phyloP scores from a whole-genome alignment of 768 basidiomycete species.

The Lenzites betulinus region DNA sequence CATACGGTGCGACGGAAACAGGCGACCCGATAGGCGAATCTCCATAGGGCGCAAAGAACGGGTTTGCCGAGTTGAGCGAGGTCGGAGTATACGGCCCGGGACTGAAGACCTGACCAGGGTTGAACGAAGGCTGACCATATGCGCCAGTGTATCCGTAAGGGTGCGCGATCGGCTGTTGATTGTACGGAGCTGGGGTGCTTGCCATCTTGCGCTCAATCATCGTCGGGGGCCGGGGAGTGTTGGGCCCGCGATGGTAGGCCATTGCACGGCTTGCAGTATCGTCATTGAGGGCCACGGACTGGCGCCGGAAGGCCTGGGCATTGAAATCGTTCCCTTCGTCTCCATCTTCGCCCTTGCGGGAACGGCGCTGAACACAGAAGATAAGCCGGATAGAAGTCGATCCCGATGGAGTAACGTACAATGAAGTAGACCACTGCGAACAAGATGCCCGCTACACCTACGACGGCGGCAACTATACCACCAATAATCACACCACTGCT shows the following conservation, averaged over 20 bases:
- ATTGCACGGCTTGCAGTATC: conserved; percentile 46
- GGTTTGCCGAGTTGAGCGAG: conserved; percentile 37
- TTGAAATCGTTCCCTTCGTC: conserved; percentile 49
- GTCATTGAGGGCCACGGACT: conserved; percentile 60
- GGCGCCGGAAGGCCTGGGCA: conserved; percentile 58
- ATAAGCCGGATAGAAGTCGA: background rate
- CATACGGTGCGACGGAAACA: conserved; percentile 30
- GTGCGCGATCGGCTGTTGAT: background rate
- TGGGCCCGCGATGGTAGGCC: conserved; percentile 30
- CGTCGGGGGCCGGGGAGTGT: conserved; percentile 53
- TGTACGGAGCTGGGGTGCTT: conserved; percentile 15
- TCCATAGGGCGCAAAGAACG: conserved; percentile 42
- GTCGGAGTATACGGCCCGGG: conserved; percentile 24
- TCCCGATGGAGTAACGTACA: conserved; percentile 28
- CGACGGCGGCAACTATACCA: conserved; percentile 37
- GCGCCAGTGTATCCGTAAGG: conserved; percentile 13
- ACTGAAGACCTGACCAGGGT: conserved; percentile 37
- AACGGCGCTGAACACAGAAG: conserved; percentile 25
- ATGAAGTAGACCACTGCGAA: conserved; percentile 38
- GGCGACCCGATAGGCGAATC: conserved; percentile 42
- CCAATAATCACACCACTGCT: conserved; percentile 36
- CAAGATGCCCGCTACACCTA: conserved; percentile 35
- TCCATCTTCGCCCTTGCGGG: conserved; percentile 30
- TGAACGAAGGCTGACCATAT: conserved; percentile 34
- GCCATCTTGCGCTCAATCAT: conserved; percentile 56